A percentile compares a stretch with the other conserved stretches of the same genome.
These are phyloP conservation scores for Mortierella sp. DNA, from an alignment of 371 early-diverging fungal species.

Conservation along the genomic window DNA sequence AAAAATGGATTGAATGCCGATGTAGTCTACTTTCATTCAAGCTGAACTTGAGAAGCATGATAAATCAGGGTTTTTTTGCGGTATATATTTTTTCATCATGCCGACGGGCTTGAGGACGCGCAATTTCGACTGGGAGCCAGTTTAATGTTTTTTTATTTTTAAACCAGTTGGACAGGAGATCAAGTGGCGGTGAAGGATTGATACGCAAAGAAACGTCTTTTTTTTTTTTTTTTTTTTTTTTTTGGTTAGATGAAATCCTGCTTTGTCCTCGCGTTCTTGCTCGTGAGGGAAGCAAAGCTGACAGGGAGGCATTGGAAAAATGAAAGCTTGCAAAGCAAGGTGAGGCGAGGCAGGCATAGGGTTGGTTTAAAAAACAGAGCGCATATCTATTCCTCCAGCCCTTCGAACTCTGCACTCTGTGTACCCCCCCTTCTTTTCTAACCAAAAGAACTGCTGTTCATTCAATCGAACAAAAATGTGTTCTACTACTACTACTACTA, in stretches of 20 bases:
- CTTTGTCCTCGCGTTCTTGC: not conserved
- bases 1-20: not conserved
- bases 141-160: not conserved
- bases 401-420: too few species aligned
- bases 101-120: not conserved
- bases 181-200: too few species aligned
- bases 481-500: not conserved
- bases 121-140: not conserved
- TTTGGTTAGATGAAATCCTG: too few species aligned
- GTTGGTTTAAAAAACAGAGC: not conserved
- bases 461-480: not conserved
- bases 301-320: not conserved
- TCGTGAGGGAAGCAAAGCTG: conserved; percentile 4
- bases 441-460: not conserved
- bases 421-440: not conserved
- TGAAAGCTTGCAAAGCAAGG: not conserved
- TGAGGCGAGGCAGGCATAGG: not conserved
- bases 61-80: not conserved
- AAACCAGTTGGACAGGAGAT: not conserved
- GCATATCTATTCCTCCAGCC: conserved; percentile 4
- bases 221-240: too few species aligned
- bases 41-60: not conserved
- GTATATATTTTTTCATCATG: not conserved
- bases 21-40: not conserved
- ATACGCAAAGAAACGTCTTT: not conserved